A percentile compares a stretch with the other conserved stretches of the same genome.
phyloP scores from a whole-genome alignment of 2,329 filamentous ascomycete genomes.

The Cladosporium sp. region DNA sequence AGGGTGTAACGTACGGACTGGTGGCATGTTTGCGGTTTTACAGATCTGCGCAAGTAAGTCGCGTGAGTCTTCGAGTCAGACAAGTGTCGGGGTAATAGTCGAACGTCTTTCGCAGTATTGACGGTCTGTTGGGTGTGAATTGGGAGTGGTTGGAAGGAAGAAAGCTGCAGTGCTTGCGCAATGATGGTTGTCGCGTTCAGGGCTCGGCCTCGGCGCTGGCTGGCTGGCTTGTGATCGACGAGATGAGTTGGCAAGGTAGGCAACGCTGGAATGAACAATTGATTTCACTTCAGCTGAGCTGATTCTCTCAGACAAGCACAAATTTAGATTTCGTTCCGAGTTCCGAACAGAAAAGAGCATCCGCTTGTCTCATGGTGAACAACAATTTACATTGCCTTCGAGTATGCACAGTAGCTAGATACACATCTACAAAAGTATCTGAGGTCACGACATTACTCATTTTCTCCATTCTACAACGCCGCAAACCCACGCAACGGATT shows the following conservation, averaged over 20 bases:
- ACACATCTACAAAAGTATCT: constrained; percentile 8
- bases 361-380: neutral
- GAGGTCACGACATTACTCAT: neutral
- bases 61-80: neutral
- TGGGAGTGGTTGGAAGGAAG: neutral
- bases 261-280: neutral
- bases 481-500: neutral
- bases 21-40: neutral
- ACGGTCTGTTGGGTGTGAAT: neutral
- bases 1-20: neutral
- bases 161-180: neutral
- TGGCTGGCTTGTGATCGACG: neutral
- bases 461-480: neutral
- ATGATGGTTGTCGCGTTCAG: neutral
- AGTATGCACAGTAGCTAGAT: neutral
- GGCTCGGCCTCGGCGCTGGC: neutral
- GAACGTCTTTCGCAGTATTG: neutral
- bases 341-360: neutral
- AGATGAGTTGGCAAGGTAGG: neutral
- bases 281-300: neutral
- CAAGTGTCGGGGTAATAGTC: neutral
- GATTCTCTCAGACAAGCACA: neutral
- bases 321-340: too few species aligned
- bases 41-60: neutral
- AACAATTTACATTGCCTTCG: neutral